Percentiles rank a stretch among this genome's conserved stretches.
Evolutionary conservation across 129 eudicot genomes (phyloP).

Genomic region (Flaveria ramosissima): DNA sequence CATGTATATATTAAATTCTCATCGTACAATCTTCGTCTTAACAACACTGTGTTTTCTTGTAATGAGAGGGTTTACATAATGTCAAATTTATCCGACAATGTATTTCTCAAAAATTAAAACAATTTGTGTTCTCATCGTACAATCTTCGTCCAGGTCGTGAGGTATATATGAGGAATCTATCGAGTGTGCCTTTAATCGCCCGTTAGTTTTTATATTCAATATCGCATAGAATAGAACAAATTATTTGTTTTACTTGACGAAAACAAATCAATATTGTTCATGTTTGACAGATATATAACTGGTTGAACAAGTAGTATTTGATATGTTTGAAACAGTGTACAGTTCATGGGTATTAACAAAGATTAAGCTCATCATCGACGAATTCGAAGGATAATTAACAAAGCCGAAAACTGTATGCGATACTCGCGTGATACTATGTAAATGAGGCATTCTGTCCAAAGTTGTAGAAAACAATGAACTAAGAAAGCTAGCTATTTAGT

Average conservation of each 20-base stretch:
- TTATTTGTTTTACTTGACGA: not conserved
- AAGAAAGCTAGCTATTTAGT: slow-evolving; percentile 5
- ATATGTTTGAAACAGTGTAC: slow-evolving; percentile 19
- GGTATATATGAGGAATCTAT: no score
- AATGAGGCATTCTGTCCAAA: slow-evolving; percentile 12
- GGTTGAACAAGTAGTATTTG: slow-evolving; percentile 28
- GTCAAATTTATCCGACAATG: no score
- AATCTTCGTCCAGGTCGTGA: not conserved
- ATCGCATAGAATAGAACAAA: slow-evolving; percentile 16
- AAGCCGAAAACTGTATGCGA: not conserved
- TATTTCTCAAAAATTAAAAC: no score
- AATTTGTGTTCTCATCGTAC: no score
- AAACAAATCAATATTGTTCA: not conserved
- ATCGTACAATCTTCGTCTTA: no score
- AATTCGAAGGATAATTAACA: slow-evolving; percentile 7
- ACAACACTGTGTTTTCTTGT: no score
- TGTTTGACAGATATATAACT: slow-evolving; percentile 1
- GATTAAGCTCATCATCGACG: slow-evolving; percentile 16
- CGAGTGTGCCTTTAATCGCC: not conserved
- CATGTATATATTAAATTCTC: no score
- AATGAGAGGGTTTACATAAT: no score
- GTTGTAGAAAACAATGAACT: slow-evolving; percentile 19
- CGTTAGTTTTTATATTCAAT: not conserved
- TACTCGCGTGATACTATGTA: not conserved
- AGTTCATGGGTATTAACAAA: not conserved